Conservation (phyloP, 2,329 filamentous ascomycete species). For the Dactylellina leptospora region DNA sequence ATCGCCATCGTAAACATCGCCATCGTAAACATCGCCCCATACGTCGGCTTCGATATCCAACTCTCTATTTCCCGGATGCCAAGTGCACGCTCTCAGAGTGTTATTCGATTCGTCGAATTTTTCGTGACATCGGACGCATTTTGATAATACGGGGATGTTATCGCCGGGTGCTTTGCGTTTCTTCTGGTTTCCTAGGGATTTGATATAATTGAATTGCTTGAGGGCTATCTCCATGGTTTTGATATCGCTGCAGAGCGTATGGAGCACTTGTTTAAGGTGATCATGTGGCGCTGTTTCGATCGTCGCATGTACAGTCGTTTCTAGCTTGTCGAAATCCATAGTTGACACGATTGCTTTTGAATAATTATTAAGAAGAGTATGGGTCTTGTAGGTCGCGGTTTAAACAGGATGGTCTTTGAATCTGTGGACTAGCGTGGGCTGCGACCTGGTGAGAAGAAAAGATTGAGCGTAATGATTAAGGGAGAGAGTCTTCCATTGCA, state of each 20-base stretch:
- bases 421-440: too few relatives aligned
- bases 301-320: too few relatives aligned
- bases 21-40: conserved; percentile 4
- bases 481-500: too few relatives aligned
- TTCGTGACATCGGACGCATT: conserved; percentile 2
- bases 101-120: neutral
- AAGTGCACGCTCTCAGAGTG: neutral
- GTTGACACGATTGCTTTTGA: too few relatives aligned
- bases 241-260: conserved; percentile 9
- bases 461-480: too few relatives aligned
- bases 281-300: conserved; percentile 10
- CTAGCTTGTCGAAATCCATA: too few relatives aligned
- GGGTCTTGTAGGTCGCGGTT: too few relatives aligned
- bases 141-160: neutral
- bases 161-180: neutral
- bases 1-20: neutral
- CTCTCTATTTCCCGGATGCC: conserved; percentile 8
- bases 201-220: neutral
- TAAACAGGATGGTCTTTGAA: too few relatives aligned
- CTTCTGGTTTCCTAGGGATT: neutral
- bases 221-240: neutral
- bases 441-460: too few relatives aligned
- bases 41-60: conserved; percentile 21
- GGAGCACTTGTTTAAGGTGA: conserved; percentile 8
- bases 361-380: too few relatives aligned